Conservation (phyloP, 306 rosid species). For the Trifolium dubium region DNA sequence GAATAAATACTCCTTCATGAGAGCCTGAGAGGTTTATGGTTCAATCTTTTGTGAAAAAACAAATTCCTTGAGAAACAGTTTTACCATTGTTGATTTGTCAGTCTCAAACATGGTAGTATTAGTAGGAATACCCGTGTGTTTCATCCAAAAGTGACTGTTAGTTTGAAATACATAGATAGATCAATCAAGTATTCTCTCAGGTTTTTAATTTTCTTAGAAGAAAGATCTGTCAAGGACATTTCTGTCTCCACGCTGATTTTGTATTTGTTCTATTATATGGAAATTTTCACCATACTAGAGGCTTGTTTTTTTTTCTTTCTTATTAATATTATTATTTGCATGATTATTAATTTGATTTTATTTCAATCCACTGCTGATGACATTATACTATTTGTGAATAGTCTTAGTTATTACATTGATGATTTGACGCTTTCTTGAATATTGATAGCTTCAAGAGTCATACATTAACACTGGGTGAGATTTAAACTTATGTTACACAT, state of each 20-base stretch:
- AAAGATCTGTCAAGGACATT: background rate
- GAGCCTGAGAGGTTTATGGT: background rate
- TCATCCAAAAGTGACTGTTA: background rate
- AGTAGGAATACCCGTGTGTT: background rate
- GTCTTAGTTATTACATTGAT: slow-evolving; percentile 5
- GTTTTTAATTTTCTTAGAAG: background rate
- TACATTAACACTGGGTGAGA: background rate
- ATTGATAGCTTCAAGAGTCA: slow-evolving; percentile 15
- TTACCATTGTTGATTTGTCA: background rate
- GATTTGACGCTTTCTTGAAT: slow-evolving; percentile 29
- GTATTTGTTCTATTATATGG: slow-evolving; percentile 1
- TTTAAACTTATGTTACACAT: background rate
- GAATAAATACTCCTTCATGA: background rate
- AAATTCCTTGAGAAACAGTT: background rate
- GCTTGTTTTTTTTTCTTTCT: slow-evolving; percentile 10
- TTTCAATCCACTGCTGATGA: slow-evolving; percentile 11
- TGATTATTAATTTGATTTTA: slow-evolving; percentile 10
- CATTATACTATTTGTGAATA: background rate
- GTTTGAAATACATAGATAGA: background rate
- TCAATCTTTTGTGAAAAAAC: background rate
- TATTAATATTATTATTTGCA: background rate
- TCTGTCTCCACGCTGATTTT: background rate
- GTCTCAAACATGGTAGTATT: background rate
- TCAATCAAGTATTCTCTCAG: background rate
- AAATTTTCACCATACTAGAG: slow-evolving; percentile 10